Percentiles rank a stretch among this genome's conserved stretches.
These are phyloP conservation scores for Crepidotus variabilis DNA, from an alignment of 768 basidiomycete species.

Conservation along the genomic window DNA sequence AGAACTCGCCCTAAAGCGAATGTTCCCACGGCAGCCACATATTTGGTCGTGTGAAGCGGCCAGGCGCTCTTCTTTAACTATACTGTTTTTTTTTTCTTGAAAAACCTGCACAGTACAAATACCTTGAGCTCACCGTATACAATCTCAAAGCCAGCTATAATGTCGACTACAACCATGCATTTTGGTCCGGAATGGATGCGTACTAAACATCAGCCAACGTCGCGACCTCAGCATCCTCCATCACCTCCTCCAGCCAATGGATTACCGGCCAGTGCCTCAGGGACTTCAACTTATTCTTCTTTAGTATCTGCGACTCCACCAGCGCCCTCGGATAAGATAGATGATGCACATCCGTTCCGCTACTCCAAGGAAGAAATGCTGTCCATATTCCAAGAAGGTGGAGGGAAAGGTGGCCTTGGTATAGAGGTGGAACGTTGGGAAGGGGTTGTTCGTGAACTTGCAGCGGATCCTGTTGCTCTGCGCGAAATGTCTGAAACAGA, in stretches of 20 bases:
- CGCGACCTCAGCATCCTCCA: conserved; percentile 52
- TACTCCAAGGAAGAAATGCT: conserved; percentile 86
- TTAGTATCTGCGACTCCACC: conserved; percentile 55
- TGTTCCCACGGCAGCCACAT: conserved; percentile 15
- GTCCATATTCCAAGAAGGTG: conserved; percentile 77
- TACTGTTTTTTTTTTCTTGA: conserved; percentile 27
- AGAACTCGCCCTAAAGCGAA: conserved; percentile 39
- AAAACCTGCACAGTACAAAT: conserved; percentile 1
- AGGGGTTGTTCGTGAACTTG: conserved; percentile 78
- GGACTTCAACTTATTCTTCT: conserved; percentile 67
- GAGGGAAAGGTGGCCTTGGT: conserved; percentile 68
- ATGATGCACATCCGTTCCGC: conserved; percentile 74
- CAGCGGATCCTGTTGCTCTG: conserved; percentile 66
- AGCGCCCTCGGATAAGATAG: conserved; percentile 49
- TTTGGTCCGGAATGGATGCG: conserved; percentile 96
- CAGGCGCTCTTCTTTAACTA: conserved; percentile 16
- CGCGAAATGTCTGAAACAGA: conserved; percentile 81
- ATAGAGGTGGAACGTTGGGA: conserved; percentile 89
- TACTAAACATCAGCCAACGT: conserved; percentile 58
- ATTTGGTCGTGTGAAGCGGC: conserved; percentile 36
- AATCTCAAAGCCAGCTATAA: conserved; percentile 19
- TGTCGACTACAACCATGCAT: conserved; percentile 73
- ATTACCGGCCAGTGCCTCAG: conserved; percentile 42
- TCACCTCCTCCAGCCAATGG: conserved; percentile 52
- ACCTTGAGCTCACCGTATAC: conserved; percentile 2